phyloP scores from a whole-genome alignment of 2,329 filamentous ascomycete genomes.

The Alternaria rosae region DNA sequence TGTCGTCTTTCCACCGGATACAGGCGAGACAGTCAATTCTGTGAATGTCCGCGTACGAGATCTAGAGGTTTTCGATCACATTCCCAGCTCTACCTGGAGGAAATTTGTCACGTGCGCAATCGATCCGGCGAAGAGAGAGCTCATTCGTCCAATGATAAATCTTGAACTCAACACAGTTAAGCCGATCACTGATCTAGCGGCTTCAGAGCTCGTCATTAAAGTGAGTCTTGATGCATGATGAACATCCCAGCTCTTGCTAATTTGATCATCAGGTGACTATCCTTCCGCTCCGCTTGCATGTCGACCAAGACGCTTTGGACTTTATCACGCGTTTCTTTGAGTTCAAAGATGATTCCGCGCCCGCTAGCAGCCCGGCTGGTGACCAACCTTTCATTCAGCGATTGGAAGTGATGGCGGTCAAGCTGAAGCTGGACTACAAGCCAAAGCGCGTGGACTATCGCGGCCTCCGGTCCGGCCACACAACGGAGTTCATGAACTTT shows the following conservation, averaged over 20 bases:
- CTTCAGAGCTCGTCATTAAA: slow-evolving; percentile 86
- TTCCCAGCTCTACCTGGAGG: slow-evolving; percentile 96
- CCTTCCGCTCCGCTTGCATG: slow-evolving; percentile 86
- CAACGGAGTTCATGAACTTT: slow-evolving; percentile 99
- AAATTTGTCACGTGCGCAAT: slow-evolving; percentile 96
- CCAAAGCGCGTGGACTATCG: slow-evolving; percentile 97
- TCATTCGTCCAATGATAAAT: slow-evolving; percentile 87
- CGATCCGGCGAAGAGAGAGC: slow-evolving; percentile 84
- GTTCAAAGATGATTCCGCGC: slow-evolving; percentile 81
- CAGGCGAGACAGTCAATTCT: slow-evolving; percentile 85
- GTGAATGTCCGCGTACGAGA: slow-evolving; percentile 83
- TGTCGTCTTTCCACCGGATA: slow-evolving; percentile 76
- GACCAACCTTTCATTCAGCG: slow-evolving; percentile 89
- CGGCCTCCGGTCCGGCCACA: slow-evolving; percentile 88
- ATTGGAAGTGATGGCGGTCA: slow-evolving; percentile 83
- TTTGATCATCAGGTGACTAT: slow-evolving; percentile 62
- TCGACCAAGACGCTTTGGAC: slow-evolving; percentile 96
- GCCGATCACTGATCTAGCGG: slow-evolving; percentile 82
- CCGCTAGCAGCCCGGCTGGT: slow-evolving; percentile 60
- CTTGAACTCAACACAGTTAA: slow-evolving; percentile 87
- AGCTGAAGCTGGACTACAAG: slow-evolving; percentile 92
- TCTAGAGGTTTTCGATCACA: slow-evolving; percentile 90
- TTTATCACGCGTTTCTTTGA: slow-evolving; percentile 98
- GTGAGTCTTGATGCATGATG: slow-evolving; percentile 55
- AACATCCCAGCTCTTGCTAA: slow-evolving; percentile 7